Evolutionary conservation across 2,329 filamentous ascomycete species (phyloP), one percentile per base, ranked within the genome.

Genomic region (Colletotrichum sp.): DNA sequence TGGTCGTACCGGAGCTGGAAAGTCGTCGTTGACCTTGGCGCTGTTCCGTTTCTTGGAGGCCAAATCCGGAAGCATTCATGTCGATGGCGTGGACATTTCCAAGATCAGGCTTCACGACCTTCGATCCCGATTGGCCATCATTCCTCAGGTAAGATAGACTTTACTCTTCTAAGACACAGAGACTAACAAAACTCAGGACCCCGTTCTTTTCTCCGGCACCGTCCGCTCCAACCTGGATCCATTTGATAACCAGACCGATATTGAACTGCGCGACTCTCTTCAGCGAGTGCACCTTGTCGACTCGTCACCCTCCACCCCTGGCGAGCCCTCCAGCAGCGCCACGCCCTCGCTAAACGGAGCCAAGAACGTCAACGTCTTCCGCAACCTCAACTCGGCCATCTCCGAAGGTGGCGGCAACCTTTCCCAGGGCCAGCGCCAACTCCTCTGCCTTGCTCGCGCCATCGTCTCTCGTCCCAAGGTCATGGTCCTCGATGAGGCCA

Each of bases 401-500:
- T 91, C 93, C 4, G 93, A 95, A 82, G 93, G 93, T 21, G 94
- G 94, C 0, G 89, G 94, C 6, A 96, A 95, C 81, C 87, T 95
- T 21, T 94, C 93, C 0, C 94, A 95, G 81, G 94, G 94, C 32
- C 94, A 96, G 83, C 90, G 94, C 4, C 94, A 96, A 83, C 92
- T 95, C 1, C 89, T 96, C 48, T 95, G 93, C 80, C 90, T 95
- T 6, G 94, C 94, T 1, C 92, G 92, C 67, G 94, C 92, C 67
- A 95, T 95, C 78, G 92, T 95, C 28, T 89, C 91, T 0, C 89
- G 92, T 0, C 94, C 94, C 5, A 93, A 94, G 81, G 92, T 96
- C 79, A 94, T 96, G 90, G 92, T 96, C 2, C 89, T 96, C 2
- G 94, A 96, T 81, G 94, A 96, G 85, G 94, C 94, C 1, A 96